Evolutionary conservation across 352 stramenopile species (phyloP), one percentile per base, ranked within the genome.

Genomic region (Blastocystis sp.): DNA sequence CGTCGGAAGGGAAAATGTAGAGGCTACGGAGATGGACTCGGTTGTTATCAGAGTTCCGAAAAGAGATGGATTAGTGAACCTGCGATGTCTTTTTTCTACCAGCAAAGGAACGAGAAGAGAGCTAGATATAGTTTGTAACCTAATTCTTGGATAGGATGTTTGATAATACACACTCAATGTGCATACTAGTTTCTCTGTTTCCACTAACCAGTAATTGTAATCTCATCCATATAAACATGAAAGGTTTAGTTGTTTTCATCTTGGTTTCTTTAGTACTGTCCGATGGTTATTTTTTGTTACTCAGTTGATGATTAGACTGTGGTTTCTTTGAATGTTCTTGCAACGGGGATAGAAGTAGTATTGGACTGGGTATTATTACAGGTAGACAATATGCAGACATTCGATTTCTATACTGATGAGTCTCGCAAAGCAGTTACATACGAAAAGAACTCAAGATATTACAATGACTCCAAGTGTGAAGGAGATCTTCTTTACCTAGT

Each of bases 321-420:
- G 73, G 73, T 11, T 69, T 66, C 47, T 84, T 84, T 41, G 73
- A 66, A 34, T 84, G 73, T 68, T 37, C 29, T 18, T 84, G 73
- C 55, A 34, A 34, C 62, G 4, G 43, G 9, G 50, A 84, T 39
- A 68, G n/a, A 23, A 68, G 73, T 84, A 68, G 43, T 0, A 15
- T 20, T 11, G 9, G 5, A n/a, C 53, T 11, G 20, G 6, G 0
- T n/a, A 15, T 23, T 43, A 18, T 66, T 29, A 8, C 29, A 39
- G 2, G 6, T 84, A 84, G 73, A 84, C 5, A 53, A 64, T 6
- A 13, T 47, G 50, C 43, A 68, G 3, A 84, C 13, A 3, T 69
- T 66, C 26, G 47, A 84, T 7, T 66, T 84, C 29, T 43, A 47
- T 13, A 69, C 73, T 5, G 73, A 84, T 45, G 29, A 39, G 4